Conservation (phyloP, 805 yeast genomes). For the Torulaspora maleeae region DNA sequence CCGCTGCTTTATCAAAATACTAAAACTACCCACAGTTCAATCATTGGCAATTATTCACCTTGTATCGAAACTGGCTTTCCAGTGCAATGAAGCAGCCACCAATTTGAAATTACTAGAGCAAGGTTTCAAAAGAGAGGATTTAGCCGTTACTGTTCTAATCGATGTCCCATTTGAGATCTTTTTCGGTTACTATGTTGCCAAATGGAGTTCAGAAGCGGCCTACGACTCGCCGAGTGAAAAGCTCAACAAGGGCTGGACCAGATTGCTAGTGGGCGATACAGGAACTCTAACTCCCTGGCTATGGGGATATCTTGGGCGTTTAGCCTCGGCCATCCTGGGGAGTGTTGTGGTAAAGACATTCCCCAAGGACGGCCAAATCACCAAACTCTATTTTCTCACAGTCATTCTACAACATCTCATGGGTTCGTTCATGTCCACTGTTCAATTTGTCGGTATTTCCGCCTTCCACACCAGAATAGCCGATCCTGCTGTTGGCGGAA, state of each 20-base stretch:
- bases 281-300: slow-evolving; percentile 86
- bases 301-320: slow-evolving; percentile 76
- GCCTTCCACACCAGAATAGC: slow-evolving; percentile 95
- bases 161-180: slow-evolving; percentile 95
- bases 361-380: slow-evolving; percentile 53
- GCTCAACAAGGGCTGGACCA: slow-evolving; percentile 7
- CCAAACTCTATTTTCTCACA: slow-evolving; percentile 51
- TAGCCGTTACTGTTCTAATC: slow-evolving; percentile 85
- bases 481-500: slow-evolving; percentile 94
- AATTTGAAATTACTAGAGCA: slow-evolving; percentile 84
- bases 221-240: slow-evolving; percentile 5
- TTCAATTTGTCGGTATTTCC: slow-evolving; percentile 89
- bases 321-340: slow-evolving; percentile 70
- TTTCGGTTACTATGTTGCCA: slow-evolving; percentile 93
- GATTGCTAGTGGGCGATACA: slow-evolving; percentile 31
- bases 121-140: slow-evolving; percentile 89
- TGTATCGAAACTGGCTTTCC: slow-evolving; percentile 85
- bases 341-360: slow-evolving; percentile 66
- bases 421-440: slow-evolving; percentile 88
- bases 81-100: slow-evolving; percentile 93
- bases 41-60: slow-evolving; percentile 69
- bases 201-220: slow-evolving; percentile 72
- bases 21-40: slow-evolving; percentile 66
- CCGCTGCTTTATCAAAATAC: slow-evolving; percentile 59
- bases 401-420: slow-evolving; percentile 79